Conservation (phyloP, 1,284 basidiomycete genomes). For the Abortiporus biennis region DNA sequence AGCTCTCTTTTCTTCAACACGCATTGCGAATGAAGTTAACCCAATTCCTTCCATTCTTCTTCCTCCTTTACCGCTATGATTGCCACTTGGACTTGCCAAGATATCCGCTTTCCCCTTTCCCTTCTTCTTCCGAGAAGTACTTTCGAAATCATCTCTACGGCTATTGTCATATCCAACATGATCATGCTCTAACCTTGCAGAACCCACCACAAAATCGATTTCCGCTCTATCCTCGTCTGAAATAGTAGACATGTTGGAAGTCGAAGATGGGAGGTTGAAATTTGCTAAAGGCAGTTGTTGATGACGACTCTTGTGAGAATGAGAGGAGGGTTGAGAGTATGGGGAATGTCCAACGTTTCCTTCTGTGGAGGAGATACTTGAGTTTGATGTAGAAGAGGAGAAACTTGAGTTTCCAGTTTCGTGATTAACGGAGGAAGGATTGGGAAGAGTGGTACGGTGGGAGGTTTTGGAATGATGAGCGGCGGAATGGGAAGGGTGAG, state of each 20-base stretch:
- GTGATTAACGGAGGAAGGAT: background rate
- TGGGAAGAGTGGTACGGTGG: background rate
- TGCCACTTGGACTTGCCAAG: background rate
- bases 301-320: background rate
- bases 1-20: conserved; percentile 35
- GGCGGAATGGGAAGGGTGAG: too few species aligned
- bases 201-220: conserved; percentile 18
- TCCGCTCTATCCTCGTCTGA: conserved; percentile 19
- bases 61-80: background rate
- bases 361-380: conserved; percentile 20
- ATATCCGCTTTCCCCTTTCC: background rate
- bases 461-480: conserved; percentile 2
- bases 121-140: background rate
- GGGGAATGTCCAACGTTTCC: conserved; percentile 30
- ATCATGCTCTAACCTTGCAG: conserved; percentile 13
- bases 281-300: conserved; percentile 12
- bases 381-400: conserved; percentile 10
- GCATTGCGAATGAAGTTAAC: conserved; percentile 30
- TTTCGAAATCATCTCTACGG: background rate
- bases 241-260: too few species aligned
- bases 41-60: conserved; percentile 20
- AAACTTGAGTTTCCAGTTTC: background rate
- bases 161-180: background rate
- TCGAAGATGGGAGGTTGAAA: conserved; percentile 13
- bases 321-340: conserved; percentile 7